Base-by-base conservation (phyloP, 495 filamentous ascomycete genomes). In the Stereocaulon alpinum region DNA sequence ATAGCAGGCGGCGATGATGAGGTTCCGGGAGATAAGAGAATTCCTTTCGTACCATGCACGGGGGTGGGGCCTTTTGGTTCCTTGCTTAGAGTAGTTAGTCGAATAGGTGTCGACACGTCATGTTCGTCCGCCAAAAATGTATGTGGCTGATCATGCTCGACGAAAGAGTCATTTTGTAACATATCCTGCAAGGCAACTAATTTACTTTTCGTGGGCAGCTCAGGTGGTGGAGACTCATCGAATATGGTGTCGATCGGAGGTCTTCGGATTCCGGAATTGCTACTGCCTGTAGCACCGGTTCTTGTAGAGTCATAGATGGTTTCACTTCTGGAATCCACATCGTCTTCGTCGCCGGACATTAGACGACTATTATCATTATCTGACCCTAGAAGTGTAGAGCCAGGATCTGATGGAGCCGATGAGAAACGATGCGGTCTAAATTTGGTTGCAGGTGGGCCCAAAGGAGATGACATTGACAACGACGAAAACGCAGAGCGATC, bases 241-340 rank as follows among this genome's bases (percentile, higher is more conserved):
- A 96, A 96, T 73, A 96, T 89, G 2, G 83, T 86, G 59, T 96
- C 90, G 30, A 95, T 79, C 4, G 85, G 84, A 50, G 82, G 74
- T 24, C 78, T 75, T 55, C 79, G 73, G 43, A 74, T 59, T 34
- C 76, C 77, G 14, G 74, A 74, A 49, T 67, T 66, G 64, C 78
- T 82, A 58, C 74, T 77, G 58, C 71, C 82, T 7, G 91, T 94
- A 27, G 83, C 82, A 52, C 85, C 81, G 10, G 92, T 96, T 58
- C 90, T 85, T 61, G 93, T 75, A 17, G 91, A 96, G 70, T 97
- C 93, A 73, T 88, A 97, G 49, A 91, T 82, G 6, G 88, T 92
- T 64, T 96, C 93, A 64, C 87, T 95, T 71, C 87, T 81, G 29
- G 52, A 57, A 53, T 68, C 66, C 58, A 88, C 83, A 57, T 95